Percentiles rank a stretch among this genome's conserved stretches.
Evolutionary conservation across 192 early-diverging fungal genomes (phyloP).

Genomic region (Linnemannia elongata): DNA sequence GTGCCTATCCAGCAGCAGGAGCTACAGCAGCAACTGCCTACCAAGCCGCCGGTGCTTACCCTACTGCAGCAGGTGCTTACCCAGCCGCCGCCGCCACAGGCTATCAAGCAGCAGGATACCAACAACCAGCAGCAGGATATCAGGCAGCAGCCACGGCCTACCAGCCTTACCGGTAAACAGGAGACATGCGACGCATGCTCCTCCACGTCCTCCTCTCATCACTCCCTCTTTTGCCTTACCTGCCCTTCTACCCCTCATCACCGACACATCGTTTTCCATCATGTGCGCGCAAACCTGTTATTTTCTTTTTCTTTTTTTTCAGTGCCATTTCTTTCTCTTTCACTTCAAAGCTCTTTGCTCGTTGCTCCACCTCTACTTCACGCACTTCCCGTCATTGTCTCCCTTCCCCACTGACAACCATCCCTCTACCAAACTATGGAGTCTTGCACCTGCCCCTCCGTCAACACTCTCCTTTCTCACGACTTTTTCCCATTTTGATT

Average conservation of each 20-base stretch:
- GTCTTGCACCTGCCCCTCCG: neutral
- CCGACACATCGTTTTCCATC: neutral
- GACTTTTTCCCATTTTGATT: neutral
- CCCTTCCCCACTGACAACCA: neutral
- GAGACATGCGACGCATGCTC: slow-evolving; percentile 17
- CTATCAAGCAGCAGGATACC: slow-evolving; percentile 29
- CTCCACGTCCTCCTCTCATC: neutral
- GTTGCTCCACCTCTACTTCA: neutral
- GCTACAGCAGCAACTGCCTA: slow-evolving; percentile 23
- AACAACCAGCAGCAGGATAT: slow-evolving; percentile 25
- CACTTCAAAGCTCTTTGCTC: neutral
- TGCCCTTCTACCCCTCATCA: neutral
- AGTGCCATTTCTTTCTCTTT: neutral
- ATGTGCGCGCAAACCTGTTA: neutral
- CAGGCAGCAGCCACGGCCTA: slow-evolving; percentile 41
- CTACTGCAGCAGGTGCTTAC: slow-evolving; percentile 13
- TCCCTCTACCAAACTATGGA: neutral
- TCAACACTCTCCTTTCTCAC: neutral
- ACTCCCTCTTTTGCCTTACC: neutral
- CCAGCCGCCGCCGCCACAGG: slow-evolving; percentile 16
- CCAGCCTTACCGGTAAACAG: slow-evolving; percentile 53
- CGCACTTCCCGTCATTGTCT: neutral
- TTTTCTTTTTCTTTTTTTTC: neutral
- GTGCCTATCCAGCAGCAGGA: slow-evolving; percentile 21
- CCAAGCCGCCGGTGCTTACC: slow-evolving; percentile 23